Evolutionary conservation across 495 filamentous ascomycete genomes (phyloP).

Genomic region (Choiromyces venosus): DNA sequence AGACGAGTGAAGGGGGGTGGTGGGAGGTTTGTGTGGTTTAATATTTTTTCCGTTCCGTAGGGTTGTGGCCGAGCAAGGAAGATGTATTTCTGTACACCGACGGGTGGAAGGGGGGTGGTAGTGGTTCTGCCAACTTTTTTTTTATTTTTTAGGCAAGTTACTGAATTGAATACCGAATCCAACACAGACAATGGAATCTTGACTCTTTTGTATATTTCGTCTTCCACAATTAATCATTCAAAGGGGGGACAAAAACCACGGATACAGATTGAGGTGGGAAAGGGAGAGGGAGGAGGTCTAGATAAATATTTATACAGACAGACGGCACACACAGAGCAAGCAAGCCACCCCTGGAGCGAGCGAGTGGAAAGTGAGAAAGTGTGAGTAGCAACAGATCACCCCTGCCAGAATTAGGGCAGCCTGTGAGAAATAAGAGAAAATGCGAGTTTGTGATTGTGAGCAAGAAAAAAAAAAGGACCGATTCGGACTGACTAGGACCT

Average conservation of each 20-base stretch:
- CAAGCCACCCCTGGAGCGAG: background rate
- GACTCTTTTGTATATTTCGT: background rate
- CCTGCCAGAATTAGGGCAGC: background rate
- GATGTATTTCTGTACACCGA: background rate
- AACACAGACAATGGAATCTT: background rate
- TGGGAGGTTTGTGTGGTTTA: background rate
- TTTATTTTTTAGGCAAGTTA: background rate
- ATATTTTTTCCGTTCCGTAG: background rate
- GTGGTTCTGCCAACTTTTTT: background rate
- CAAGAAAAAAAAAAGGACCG: background rate
- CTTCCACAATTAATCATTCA: constrained; percentile 1
- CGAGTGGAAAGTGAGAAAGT: background rate
- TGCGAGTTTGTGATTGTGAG: background rate
- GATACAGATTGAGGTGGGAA: background rate
- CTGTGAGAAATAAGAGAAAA: background rate
- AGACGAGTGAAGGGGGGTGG: background rate
- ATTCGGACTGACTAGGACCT: background rate
- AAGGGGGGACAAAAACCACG: background rate
- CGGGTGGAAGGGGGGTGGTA: background rate
- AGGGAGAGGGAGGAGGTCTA: background rate
- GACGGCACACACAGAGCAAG: background rate
- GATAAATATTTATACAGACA: constrained; percentile 1
- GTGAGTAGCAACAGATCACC: background rate
- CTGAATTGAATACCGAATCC: constrained; percentile 1
- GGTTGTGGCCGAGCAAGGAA: background rate